Evolutionary conservation across 2,329 filamentous ascomycete genomes (phyloP).

Genomic region (Fusarium citri): DNA sequence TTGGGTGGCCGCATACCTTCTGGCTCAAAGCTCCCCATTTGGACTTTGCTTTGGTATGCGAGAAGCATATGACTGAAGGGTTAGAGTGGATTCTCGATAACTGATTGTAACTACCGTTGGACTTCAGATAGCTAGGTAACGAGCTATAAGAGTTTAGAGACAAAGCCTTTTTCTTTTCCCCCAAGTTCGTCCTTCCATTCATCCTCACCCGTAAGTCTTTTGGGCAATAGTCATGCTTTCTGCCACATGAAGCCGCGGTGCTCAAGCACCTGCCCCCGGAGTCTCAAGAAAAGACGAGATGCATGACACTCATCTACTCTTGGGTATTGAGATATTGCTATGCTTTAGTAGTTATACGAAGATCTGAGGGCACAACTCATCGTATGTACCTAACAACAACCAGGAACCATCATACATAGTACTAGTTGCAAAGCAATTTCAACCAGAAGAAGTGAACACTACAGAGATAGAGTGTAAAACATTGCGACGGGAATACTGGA

Average conservation of each 20-base stretch:
- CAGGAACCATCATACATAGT: neutral
- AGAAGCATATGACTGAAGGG: conserved; percentile 56
- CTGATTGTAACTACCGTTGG: neutral
- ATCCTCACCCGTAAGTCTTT: neutral
- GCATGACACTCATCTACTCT: neutral
- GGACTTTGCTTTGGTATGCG: conserved; percentile 55
- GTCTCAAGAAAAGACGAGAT: neutral
- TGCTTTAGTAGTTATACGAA: neutral
- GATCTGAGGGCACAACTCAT: neutral
- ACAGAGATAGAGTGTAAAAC: neutral
- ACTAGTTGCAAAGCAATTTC: neutral
- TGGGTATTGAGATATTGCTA: neutral
- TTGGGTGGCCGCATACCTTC: conserved; percentile 64
- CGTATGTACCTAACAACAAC: neutral
- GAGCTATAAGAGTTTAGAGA: neutral
- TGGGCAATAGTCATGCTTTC: neutral
- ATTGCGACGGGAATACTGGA: neutral
- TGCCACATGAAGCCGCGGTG: neutral
- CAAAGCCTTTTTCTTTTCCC: neutral
- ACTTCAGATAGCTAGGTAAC: neutral
- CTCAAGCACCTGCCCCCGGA: neutral
- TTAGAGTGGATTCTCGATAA: conserved; percentile 54
- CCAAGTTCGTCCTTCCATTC: neutral
- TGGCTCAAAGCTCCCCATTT: conserved; percentile 61
- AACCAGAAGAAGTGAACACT: neutral